Percentiles rank a stretch among this genome's conserved stretches.
Conservation (phyloP, 139 green algal genomes). For the Trebouxia sp. region DNA sequence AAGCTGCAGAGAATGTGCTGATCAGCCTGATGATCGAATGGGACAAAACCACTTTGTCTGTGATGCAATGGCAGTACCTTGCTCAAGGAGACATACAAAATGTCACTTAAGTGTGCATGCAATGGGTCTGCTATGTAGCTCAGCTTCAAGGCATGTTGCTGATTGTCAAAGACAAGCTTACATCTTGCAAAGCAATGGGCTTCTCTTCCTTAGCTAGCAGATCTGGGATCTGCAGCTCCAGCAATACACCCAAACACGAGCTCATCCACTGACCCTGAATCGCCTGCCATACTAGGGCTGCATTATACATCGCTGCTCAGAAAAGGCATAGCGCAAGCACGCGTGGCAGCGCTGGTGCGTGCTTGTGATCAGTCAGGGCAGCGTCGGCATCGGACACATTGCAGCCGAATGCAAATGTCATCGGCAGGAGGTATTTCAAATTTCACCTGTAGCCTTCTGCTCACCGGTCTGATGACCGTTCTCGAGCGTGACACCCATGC, state of each 20-base stretch:
- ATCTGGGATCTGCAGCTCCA: conserved; percentile 38
- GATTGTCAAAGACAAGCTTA: not conserved
- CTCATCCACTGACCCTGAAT: conserved; percentile 43
- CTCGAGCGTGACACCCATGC: not conserved
- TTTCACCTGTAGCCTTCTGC: conserved; percentile 1
- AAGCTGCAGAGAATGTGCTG: conserved; percentile 24
- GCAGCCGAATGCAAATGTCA: not conserved
- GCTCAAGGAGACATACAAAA: not conserved
- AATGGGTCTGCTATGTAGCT: not conserved
- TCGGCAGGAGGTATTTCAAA: not conserved
- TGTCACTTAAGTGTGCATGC: not conserved
- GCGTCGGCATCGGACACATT: not conserved
- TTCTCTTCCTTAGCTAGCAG: conserved; percentile 14
- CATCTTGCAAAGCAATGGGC: conserved; percentile 20
- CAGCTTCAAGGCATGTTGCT: not conserved
- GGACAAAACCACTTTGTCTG: too few species aligned
- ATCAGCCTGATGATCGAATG: not conserved
- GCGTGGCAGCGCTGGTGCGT: not conserved
- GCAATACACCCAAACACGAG: conserved; percentile 35
- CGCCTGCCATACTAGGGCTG: conserved; percentile 35
- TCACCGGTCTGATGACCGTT: not conserved
- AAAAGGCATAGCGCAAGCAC: not conserved
- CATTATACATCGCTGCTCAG: not conserved
- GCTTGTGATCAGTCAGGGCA: not conserved
- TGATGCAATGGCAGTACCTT: not conserved